Evolutionary conservation across 164 flowering plant species (phyloP).

Genomic region (Malania oleifera): DNA sequence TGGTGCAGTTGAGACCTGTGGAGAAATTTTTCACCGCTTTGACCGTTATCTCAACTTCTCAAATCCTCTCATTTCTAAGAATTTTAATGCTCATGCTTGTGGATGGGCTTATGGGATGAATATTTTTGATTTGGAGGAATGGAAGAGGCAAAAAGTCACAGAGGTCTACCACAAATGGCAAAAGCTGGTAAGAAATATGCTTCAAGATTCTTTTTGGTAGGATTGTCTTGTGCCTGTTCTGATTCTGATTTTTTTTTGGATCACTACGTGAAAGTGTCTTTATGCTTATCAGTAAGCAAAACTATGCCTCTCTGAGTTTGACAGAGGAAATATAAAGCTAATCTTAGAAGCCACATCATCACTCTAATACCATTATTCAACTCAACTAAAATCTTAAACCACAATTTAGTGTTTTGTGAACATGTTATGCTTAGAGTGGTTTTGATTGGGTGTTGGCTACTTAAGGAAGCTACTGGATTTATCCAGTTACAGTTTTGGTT

Average conservation of each 20-base stretch:
- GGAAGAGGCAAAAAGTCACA: conserved; percentile 72
- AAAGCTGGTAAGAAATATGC: conserved; percentile 50
- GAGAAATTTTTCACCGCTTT: conserved; percentile 73
- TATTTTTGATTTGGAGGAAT: conserved; percentile 67
- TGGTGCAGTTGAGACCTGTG: conserved; percentile 90
- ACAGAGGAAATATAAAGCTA: too few species aligned
- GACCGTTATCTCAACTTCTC: conserved; percentile 84
- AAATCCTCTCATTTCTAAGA: conserved; percentile 66
- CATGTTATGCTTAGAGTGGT: too few species aligned
- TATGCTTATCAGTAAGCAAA: too few species aligned
- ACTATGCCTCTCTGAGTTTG: too few species aligned
- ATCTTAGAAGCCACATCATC: too few species aligned
- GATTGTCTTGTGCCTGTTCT: neutral
- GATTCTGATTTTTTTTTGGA: neutral
- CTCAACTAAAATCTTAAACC: too few species aligned
- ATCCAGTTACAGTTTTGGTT: too few species aligned
- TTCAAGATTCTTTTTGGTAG: neutral
- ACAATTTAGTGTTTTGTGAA: too few species aligned
- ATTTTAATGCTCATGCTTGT: conserved; percentile 77
- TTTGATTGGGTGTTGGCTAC: too few species aligned
- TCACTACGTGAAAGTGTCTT: too few species aligned
- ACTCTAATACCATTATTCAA: too few species aligned
- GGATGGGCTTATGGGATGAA: conserved; percentile 98
- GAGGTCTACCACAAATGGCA: conserved; percentile 79
- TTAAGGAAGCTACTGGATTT: too few species aligned